Percentiles rank a stretch among this genome's conserved stretches.
These are phyloP conservation scores for Pterocarpus santalinus DNA, from an alignment of 306 rosid species.

Conservation along the genomic window DNA sequence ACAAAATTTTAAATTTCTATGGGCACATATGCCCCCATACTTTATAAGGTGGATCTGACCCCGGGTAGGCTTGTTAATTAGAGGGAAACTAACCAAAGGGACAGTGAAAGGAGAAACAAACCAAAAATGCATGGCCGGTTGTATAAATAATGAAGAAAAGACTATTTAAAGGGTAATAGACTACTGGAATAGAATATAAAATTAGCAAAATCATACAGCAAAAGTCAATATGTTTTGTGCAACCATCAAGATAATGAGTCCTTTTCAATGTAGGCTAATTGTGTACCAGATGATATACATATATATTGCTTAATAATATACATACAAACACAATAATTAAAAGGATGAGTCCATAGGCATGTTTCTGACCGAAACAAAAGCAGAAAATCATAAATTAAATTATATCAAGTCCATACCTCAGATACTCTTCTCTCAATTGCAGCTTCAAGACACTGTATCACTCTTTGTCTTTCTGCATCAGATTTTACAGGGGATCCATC, in stretches of 20 bases:
- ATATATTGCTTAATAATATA: no score
- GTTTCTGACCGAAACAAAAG: conserved; percentile 11
- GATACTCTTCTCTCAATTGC: conserved; percentile 97
- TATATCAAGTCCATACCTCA: conserved; percentile 58
- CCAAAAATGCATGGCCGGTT: conserved; percentile 24
- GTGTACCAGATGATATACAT: no score
- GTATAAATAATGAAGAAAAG: neutral
- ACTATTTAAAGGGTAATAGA: neutral
- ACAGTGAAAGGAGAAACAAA: conserved; percentile 14
- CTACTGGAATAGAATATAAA: neutral
- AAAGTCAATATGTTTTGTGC: neutral
- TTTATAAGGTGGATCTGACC: neutral
- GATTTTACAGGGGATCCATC: conserved; percentile 98
- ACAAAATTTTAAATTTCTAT: neutral
- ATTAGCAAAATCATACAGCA: neutral
- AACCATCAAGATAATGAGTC: neutral
- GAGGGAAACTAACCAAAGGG: conserved; percentile 9
- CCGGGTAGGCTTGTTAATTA: neutral
- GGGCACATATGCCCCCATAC: neutral
- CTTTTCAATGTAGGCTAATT: neutral
- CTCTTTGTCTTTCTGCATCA: conserved; percentile 95
- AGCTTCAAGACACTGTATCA: conserved; percentile 93
- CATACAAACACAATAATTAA: neutral
- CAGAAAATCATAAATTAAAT: conserved; percentile 24
- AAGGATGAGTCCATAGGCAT: neutral